Conservation (phyloP, 306 rosid species). For the Pachyrhizus erosus region DNA sequence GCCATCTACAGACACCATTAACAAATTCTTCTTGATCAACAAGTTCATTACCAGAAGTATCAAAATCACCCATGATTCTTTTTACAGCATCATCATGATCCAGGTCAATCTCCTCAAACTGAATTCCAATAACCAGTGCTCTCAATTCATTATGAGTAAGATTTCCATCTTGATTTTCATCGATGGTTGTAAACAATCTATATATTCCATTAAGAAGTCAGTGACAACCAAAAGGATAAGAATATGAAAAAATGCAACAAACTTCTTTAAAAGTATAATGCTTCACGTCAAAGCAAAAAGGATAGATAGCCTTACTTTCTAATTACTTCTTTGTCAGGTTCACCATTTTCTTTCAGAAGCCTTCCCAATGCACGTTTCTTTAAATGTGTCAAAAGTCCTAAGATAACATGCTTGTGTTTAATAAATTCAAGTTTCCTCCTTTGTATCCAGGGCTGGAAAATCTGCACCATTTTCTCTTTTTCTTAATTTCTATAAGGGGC, state of each 20-base stretch:
- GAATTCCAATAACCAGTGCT: slow-evolving; percentile 82
- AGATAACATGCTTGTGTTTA: slow-evolving; percentile 77
- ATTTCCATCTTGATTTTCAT: slow-evolving; percentile 49
- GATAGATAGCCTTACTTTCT: slow-evolving; percentile 54
- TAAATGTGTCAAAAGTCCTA: slow-evolving; percentile 70
- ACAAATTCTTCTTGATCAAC: slow-evolving; percentile 63
- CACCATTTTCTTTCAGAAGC: slow-evolving; percentile 66
- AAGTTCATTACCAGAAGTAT: slow-evolving; percentile 52
- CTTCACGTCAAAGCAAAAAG: slow-evolving; percentile 35
- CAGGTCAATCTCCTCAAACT: slow-evolving; percentile 70
- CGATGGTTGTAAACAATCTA: slow-evolving; percentile 73
- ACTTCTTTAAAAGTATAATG: background rate
- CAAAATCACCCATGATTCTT: slow-evolving; percentile 68
- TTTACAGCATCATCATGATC: slow-evolving; percentile 67
- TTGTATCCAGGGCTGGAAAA: slow-evolving; percentile 94
- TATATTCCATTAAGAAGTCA: slow-evolving; percentile 36
- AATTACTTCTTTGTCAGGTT: slow-evolving; percentile 66
- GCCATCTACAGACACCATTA: slow-evolving; percentile 69
- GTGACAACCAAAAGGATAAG: slow-evolving; percentile 23
- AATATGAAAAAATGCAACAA: slow-evolving; percentile 19
- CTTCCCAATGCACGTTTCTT: slow-evolving; percentile 67
- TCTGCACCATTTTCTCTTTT: slow-evolving; percentile 55
- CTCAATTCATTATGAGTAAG: slow-evolving; percentile 70
- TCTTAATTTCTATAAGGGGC: slow-evolving; percentile 21
- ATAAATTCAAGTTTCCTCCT: slow-evolving; percentile 70